Evolutionary conservation across 2,329 filamentous ascomycete genomes (phyloP), one percentile per base, ranked within the genome.

Genomic region (Trichoderma sp.): DNA sequence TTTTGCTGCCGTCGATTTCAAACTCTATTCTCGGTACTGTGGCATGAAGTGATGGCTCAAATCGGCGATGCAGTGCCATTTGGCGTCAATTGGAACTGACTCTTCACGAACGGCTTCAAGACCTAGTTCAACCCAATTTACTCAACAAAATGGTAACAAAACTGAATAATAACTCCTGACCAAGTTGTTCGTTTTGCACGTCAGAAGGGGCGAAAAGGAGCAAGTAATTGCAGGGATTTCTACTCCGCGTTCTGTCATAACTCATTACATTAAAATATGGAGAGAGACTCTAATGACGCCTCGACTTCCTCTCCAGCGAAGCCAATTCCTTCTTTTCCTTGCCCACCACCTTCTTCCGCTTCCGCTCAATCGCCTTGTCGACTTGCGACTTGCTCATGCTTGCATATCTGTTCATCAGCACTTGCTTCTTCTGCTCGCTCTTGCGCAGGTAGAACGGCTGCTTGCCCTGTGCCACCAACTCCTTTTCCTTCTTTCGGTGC

Each of bases 361-460:
- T 90, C 80, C 93, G 87, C 86, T 97, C 94, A 77, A 98, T 93
- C 15, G 91, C 90, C 84, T 91, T 92, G 74, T 97, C 92, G 73
- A 94, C 88, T 82, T 98, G 91, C 80, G 91, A 92, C 79, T 92
- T 92, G 82, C 93, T 96, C 91, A 98, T 92, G 73, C 89, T 88
- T 76, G 91, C 88, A 82, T 93, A 98, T 80, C 92, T 90, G 77
- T 96, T 91, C 78, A 93, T 85, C 74, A 98, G 84, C 71, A 94
- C 86, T 81, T 91, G 86, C 86, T 95, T 94, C 90, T 96, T 97
- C 85, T 96, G 89, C 83, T 98, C 95, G 78, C 91, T 90, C 84
- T 91, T 91, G 89, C 99, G 99, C 77, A 98, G 84, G 82, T 93
- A 98, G 83, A 94, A 99, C 0, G 96, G 95, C 80, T 88, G 90